Evolutionary conservation across 495 filamentous ascomycete genomes (phyloP).

Genomic region (Penicillium cataractarum): DNA sequence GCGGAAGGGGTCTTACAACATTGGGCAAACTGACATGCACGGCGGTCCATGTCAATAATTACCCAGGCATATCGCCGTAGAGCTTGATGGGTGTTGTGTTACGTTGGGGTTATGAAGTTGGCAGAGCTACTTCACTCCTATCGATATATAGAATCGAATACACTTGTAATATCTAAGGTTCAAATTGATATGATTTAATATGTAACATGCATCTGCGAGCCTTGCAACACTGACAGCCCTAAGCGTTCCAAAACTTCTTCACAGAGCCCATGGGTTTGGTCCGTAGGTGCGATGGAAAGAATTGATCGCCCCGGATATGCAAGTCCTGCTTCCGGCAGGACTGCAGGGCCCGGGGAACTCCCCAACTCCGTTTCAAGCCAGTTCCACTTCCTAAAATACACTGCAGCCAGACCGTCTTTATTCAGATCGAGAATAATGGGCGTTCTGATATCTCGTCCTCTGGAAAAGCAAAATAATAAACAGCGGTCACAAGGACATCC

Average conservation of each 20-base stretch:
- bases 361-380: constrained; percentile 22
- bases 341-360: constrained; percentile 17
- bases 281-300: constrained; percentile 3
- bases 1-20: background rate
- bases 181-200: background rate
- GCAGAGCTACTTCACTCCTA: background rate
- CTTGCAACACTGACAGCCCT: background rate
- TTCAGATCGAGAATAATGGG: constrained; percentile 8
- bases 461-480: background rate
- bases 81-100: background rate
- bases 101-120: background rate
- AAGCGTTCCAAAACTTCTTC: background rate
- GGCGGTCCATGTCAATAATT: constrained; percentile 2
- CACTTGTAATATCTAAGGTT: background rate
- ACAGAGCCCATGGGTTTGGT: background rate
- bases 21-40: background rate
- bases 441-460: constrained; percentile 12
- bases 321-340: constrained; percentile 29
- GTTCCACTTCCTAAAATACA: constrained; percentile 12
- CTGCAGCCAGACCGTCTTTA: constrained; percentile 5
- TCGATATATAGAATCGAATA: background rate
- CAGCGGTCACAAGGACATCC: constrained; percentile 21
- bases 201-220: background rate
- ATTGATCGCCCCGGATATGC: constrained; percentile 31
- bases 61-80: constrained; percentile 3